These are phyloP conservation scores for Fusarium albosuccineum DNA, from an alignment of 2,329 filamentous ascomycete species.

Conservation along the genomic window DNA sequence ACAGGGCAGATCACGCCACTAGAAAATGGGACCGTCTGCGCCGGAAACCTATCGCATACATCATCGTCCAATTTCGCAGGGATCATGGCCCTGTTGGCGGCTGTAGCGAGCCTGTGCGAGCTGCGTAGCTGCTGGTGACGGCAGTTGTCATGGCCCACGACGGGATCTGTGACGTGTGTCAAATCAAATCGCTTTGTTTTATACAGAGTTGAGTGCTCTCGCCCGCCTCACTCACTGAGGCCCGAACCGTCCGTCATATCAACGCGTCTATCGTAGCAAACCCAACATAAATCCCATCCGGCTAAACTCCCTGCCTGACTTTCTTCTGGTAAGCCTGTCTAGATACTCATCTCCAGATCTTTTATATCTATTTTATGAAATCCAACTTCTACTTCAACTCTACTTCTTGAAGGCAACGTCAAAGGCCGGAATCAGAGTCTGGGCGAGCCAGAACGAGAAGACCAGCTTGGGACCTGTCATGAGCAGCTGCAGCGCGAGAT, in stretches of 20 bases:
- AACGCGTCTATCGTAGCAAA: constrained; percentile 42
- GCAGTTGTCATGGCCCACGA: constrained; percentile 21
- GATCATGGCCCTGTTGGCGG: constrained; percentile 35
- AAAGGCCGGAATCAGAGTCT: constrained; percentile 96
- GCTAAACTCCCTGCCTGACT: constrained; percentile 39
- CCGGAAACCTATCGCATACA: constrained; percentile 37
- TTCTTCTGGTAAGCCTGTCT: constrained; percentile 17
- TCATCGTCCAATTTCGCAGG: constrained; percentile 33
- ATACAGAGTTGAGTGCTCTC: constrained; percentile 48
- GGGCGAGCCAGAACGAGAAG: constrained; percentile 99
- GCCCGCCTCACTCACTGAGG: constrained; percentile 27
- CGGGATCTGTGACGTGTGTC: constrained; percentile 24
- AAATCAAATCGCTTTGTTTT: constrained; percentile 50
- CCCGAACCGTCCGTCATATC: constrained; percentile 31
- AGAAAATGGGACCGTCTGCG: constrained; percentile 35
- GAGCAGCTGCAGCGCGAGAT: constrained; percentile 70
- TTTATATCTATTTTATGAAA: constrained; percentile 31
- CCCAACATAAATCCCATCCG: constrained; percentile 38
- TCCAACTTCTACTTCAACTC: constrained; percentile 15
- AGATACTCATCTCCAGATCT: constrained; percentile 19
- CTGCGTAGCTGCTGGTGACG: constrained; percentile 22
- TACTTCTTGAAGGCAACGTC: constrained; percentile 61
- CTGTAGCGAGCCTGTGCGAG: constrained; percentile 25
- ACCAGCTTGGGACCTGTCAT: constrained; percentile 99
- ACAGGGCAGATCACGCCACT: constrained; percentile 45